A percentile compares a stretch with the other conserved stretches of the same genome.
Evolutionary conservation across 495 filamentous ascomycete species (phyloP).

Genomic region (Pyronema domesticum): DNA sequence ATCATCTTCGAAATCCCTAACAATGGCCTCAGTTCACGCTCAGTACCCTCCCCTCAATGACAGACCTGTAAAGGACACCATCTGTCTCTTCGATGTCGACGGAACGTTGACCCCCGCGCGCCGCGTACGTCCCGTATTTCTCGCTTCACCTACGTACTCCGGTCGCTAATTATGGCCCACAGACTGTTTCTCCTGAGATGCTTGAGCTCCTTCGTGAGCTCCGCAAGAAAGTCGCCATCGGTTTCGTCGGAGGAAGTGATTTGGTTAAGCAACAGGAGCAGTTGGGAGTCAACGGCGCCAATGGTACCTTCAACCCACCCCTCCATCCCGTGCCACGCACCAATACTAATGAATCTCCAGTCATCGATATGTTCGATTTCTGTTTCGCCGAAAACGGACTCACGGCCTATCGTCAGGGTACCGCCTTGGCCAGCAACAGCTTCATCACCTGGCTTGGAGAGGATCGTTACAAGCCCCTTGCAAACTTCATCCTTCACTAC

Average conservation of each 20-base stretch:
- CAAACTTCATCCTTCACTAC: slow-evolving; percentile 71
- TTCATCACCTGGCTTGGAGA: slow-evolving; percentile 93
- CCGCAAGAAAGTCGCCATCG: slow-evolving; percentile 78
- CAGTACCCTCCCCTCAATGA: slow-evolving; percentile 55
- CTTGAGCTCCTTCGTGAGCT: slow-evolving; percentile 58
- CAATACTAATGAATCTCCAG: slow-evolving; percentile 5
- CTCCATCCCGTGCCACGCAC: slow-evolving; percentile 41
- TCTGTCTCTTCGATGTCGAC: slow-evolving; percentile 88
- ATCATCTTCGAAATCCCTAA: background rate
- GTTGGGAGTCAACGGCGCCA: slow-evolving; percentile 37
- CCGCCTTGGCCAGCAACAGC: slow-evolving; percentile 48
- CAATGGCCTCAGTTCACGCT: slow-evolving; percentile 16
- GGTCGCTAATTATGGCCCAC: background rate
- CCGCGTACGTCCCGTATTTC: slow-evolving; percentile 32
- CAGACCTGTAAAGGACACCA: slow-evolving; percentile 73
- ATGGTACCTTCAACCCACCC: slow-evolving; percentile 16
- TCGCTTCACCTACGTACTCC: background rate
- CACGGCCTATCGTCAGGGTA: slow-evolving; percentile 67
- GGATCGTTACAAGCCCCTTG: slow-evolving; percentile 74
- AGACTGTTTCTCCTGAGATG: slow-evolving; percentile 62
- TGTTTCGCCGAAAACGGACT: slow-evolving; percentile 93
- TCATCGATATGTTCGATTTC: slow-evolving; percentile 63
- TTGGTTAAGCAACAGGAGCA: slow-evolving; percentile 91
- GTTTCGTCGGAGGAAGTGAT: slow-evolving; percentile 77
- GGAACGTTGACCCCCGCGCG: slow-evolving; percentile 67